Conservation (phyloP, 108 stramenopile genomes). For the Fragilaria crotonensis region DNA sequence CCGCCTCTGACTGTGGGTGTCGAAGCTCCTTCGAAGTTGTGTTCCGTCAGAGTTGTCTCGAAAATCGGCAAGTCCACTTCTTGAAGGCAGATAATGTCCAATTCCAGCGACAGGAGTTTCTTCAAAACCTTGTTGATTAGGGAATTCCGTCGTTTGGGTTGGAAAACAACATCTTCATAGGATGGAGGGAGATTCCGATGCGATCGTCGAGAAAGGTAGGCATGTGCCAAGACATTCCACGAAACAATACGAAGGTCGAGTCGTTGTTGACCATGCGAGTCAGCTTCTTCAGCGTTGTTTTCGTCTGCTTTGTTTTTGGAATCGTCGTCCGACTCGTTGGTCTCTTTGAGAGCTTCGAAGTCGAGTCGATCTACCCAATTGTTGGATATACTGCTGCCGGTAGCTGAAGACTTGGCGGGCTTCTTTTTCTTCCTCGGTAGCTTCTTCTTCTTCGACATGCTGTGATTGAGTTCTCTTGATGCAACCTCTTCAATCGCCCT, state of each 20-base stretch:
- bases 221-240: constrained; percentile 78
- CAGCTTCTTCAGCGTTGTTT: no score
- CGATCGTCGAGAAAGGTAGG: constrained; percentile 57
- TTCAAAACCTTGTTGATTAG: constrained; percentile 1
- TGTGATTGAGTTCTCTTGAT: no score
- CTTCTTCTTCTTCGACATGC: no score
- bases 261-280: no score
- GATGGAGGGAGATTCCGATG: constrained; percentile 49
- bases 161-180: constrained; percentile 43
- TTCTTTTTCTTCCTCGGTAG: no score
- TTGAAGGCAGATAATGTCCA: constrained; percentile 66
- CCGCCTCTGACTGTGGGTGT: constrained; percentile 32
- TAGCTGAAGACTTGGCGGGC: no score
- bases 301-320: no score
- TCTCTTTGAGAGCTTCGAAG: no score
- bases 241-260: constrained; percentile 41
- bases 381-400: no score
- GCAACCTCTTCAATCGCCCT: no score
- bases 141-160: constrained; percentile 8
- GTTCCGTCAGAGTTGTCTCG: constrained; percentile 11
- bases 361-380: no score
- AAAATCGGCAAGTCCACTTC: constrained; percentile 57
- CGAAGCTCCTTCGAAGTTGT: constrained; percentile 36
- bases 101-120: constrained; percentile 4
- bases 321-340: no score